Evolutionary conservation across 164 flowering plant species (phyloP), one percentile per base, ranked within the genome.

Genomic region (Taxillus chinensis): DNA sequence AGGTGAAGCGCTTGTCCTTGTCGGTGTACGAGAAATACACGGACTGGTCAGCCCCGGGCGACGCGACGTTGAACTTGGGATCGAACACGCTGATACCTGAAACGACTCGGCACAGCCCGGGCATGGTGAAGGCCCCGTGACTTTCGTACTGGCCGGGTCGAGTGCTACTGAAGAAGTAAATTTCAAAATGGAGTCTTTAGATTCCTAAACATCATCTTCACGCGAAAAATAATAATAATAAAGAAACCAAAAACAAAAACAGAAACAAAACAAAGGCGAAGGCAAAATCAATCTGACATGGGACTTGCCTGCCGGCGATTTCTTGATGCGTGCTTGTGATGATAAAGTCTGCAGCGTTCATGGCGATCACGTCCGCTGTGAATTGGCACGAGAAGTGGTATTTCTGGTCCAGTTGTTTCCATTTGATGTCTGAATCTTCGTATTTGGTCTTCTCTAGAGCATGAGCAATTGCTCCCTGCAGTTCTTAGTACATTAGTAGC

Each of bases 251-350:
- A n/a, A n/a, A n/a, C n/a, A n/a, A n/a, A n/a, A n/a, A n/a, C n/a
- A n/a, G n/a, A n/a, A n/a, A n/a, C n/a, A n/a, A n/a, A n/a, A n/a
- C n/a, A n/a, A n/a, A n/a, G n/a, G n/a, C n/a, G n/a, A n/a, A n/a
- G n/a, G n/a, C n/a, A n/a, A n/a, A n/a, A n/a, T n/a, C n/a, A n/a
- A n/a, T n/a, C n/a, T n/a, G n/a, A n/a, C 11, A 46, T 46, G 45
- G 11, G 50, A 46, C 64, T 48, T 45, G 83, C 99, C 97, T 89
- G 79, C 99, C 97, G 2, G 96, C 91, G 39, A 95, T 90, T 82
- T 95, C 99, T 73, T 95, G 99, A 62, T 69, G 91, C 17, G 99
- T 91, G 86, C 99, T 95, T 27, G 99, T 82, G 67, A 95, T 91
- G 78, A 95, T 73, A 68, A 95, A 95, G 77, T 95, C 99, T 5